Conservation (phyloP, 495 filamentous ascomycete genomes). For the Trichoderma orchidacearum region DNA sequence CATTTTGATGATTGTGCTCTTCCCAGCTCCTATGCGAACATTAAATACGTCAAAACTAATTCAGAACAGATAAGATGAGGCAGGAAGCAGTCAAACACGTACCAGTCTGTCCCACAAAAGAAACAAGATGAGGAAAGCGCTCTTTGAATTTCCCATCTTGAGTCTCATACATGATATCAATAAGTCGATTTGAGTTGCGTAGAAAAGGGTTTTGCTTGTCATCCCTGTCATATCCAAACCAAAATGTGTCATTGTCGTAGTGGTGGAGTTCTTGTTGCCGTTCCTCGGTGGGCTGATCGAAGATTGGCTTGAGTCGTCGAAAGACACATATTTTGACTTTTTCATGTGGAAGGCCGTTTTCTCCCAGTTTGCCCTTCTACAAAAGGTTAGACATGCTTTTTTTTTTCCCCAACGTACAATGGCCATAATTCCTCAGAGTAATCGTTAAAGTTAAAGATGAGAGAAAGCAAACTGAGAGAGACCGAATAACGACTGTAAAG, state of each 20-base stretch:
- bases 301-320: conserved; percentile 14
- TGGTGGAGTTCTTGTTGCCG: conserved; percentile 16
- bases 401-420: not conserved
- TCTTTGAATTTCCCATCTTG: conserved; percentile 11
- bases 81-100: conserved; percentile 1
- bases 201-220: conserved; percentile 18
- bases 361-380: not conserved
- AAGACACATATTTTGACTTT: conserved; percentile 16
- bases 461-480: not conserved
- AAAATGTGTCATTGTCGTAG: conserved; percentile 30
- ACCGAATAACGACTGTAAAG: too few relatives aligned
- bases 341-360: conserved; percentile 10
- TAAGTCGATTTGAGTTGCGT: conserved; percentile 24
- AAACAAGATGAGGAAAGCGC: conserved; percentile 29
- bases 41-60: not conserved
- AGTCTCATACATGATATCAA: conserved; percentile 25
- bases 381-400: not conserved
- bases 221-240: conserved; percentile 30
- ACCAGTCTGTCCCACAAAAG: conserved; percentile 37
- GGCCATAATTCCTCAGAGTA: too few relatives aligned
- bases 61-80: not conserved
- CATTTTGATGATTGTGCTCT: conserved; percentile 43
- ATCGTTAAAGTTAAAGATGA: not conserved
- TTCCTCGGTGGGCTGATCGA: conserved; percentile 12
- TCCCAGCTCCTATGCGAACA: conserved; percentile 30